A percentile compares a stretch with the other conserved stretches of the same genome.
Conservation (phyloP, 768 basidiomycete genomes). For the Sarcodon sp. region DNA sequence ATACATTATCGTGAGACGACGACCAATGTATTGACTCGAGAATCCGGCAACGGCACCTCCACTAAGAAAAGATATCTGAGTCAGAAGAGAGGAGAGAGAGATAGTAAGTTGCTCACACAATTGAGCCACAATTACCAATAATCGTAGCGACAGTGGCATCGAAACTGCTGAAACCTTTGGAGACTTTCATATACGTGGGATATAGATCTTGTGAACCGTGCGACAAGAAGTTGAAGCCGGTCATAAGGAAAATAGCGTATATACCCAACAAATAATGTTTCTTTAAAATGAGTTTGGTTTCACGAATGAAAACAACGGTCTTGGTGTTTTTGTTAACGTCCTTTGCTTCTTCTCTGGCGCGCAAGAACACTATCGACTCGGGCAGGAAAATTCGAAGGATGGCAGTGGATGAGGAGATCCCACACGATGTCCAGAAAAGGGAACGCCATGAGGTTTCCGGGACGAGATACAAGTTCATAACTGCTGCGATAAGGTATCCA, state of each 20-base stretch:
- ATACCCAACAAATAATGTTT: conserved; percentile 74
- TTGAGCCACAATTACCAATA: conserved; percentile 56
- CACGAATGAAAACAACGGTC: conserved; percentile 59
- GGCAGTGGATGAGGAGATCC: conserved; percentile 61
- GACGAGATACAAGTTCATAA: conserved; percentile 63
- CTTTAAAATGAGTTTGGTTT: conserved; percentile 67
- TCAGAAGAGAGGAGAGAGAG: not conserved
- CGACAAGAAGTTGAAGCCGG: conserved; percentile 42
- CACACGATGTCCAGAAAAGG: conserved; percentile 73
- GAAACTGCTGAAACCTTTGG: conserved; percentile 47
- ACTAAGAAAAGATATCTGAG: conserved; percentile 12
- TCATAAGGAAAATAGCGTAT: conserved; percentile 78
- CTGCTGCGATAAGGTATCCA: conserved; percentile 76
- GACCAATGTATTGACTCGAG: conserved; percentile 64
- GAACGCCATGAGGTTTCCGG: conserved; percentile 44
- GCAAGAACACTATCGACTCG: conserved; percentile 65
- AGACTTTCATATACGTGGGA: conserved; percentile 56
- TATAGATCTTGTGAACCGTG: conserved; percentile 58
- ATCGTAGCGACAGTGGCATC: conserved; percentile 68
- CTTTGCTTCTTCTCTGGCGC: conserved; percentile 42
- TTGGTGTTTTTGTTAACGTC: conserved; percentile 24
- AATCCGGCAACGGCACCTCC: conserved; percentile 67
- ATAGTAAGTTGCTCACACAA: conserved; percentile 21
- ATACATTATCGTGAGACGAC: conserved; percentile 66
- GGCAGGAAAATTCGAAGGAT: conserved; percentile 53